A percentile compares a stretch with the other conserved stretches of the same genome.
These are phyloP conservation scores for Pharus latifolius DNA, from an alignment of 176 grass and related monocot genomes.

Conservation along the genomic window DNA sequence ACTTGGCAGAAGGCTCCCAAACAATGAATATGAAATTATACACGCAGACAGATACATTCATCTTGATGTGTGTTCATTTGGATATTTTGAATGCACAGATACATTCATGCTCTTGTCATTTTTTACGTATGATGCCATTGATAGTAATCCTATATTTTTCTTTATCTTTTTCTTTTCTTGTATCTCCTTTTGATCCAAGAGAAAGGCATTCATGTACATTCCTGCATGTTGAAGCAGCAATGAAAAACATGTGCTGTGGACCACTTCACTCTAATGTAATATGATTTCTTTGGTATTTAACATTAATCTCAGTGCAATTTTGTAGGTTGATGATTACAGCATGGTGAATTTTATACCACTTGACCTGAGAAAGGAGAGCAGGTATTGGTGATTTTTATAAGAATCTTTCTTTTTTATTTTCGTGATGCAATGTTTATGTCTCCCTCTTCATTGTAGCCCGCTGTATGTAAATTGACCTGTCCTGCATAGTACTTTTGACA, in stretches of 20 bases:
- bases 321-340: constrained; percentile 80
- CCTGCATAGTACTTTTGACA: no score
- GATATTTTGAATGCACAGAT: not conserved
- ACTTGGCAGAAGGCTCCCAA: not conserved
- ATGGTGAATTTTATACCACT: constrained; percentile 90
- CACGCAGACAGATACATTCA: not conserved
- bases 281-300: not conserved
- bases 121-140: not conserved
- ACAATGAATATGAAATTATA: not conserved
- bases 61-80: not conserved
- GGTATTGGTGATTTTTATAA: constrained; percentile 32
- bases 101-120: not conserved
- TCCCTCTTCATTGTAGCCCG: not conserved
- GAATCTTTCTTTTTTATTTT: not conserved
- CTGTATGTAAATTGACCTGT: not conserved
- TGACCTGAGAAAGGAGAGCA: constrained; percentile 76
- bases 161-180: not conserved
- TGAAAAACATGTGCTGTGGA: no score
- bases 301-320: constrained; percentile 8
- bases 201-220: no score
- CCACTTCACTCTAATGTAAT: not conserved
- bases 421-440: not conserved
- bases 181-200: not conserved
- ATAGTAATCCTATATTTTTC: not conserved
- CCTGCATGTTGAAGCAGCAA: no score